Conservation (phyloP, 345 rosid species). For the Eucalyptus erythrocorys region DNA sequence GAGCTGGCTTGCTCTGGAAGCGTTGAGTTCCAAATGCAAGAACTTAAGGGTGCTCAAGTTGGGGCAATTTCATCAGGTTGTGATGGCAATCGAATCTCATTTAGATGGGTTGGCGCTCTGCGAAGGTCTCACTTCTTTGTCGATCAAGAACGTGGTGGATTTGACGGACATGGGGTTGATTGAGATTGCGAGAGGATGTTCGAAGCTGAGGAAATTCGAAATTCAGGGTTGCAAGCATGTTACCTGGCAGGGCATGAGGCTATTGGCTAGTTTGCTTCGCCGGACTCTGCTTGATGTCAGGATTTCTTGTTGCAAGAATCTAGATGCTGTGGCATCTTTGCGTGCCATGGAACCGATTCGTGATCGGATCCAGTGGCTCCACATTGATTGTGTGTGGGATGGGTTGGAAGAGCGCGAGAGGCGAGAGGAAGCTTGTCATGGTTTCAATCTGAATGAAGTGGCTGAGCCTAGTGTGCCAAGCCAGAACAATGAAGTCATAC, state of each 20-base stretch:
- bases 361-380: constrained; percentile 50
- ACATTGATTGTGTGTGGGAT: constrained; percentile 81
- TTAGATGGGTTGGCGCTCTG: constrained; percentile 76
- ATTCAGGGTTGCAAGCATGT: constrained; percentile 75
- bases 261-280: constrained; percentile 33
- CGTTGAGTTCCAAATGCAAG: constrained; percentile 39
- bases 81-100: constrained; percentile 44
- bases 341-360: constrained; percentile 53
- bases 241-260: constrained; percentile 55
- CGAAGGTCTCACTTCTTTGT: constrained; percentile 42
- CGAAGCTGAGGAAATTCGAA: constrained; percentile 50
- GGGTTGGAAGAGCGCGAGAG: constrained; percentile 10
- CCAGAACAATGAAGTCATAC: neutral
- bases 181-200: constrained; percentile 71
- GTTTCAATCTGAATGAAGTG: constrained; percentile 13
- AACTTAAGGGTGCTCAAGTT: constrained; percentile 38
- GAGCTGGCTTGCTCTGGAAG: constrained; percentile 46
- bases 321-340: constrained; percentile 39
- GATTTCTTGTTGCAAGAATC: constrained; percentile 59
- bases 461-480: neutral
- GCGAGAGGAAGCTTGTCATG: neutral
- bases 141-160: constrained; percentile 49
- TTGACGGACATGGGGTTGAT: constrained; percentile 77
- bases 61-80: constrained; percentile 65
- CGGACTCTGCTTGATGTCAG: constrained; percentile 52